Evolutionary conservation across 2,329 filamentous ascomycete genomes (phyloP), one percentile per base, ranked within the genome.

Genomic region (Aureobasidium mangrovei): DNA sequence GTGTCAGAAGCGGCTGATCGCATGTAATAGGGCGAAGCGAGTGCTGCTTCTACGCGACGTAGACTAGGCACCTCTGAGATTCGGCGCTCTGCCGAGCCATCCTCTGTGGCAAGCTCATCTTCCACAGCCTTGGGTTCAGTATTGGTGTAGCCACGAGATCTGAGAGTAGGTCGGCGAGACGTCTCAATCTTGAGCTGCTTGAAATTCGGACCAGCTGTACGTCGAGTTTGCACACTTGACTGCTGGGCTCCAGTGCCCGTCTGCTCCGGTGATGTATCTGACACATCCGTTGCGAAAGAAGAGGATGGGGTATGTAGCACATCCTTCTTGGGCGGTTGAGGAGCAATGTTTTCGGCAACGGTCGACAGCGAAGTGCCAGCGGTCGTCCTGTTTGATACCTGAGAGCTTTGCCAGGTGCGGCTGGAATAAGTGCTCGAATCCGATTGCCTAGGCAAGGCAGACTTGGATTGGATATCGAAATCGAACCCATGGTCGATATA

Each of bases 141-240:
- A 32, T 55, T 42, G n/a, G 27, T 54, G 12, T 29, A 52, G 18
- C 48, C 48, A 2, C 52, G 42, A 5, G 52, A 46, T 26, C 52
- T 31, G 18, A 51, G 41, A 4, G 40, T 41, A 5, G 68, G 69
- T 48, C 67, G 71, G 46, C 70, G 60, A 8, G 69, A 72, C 8
- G 90, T 96, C 68, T 96, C 88, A 54, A 97, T 96, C 71, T 90
- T 95, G 48, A 97, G 74, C 63, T 91, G 86, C 66, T 87, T 91
- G 10, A 80, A 74, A 62, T 88, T 88, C 62, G 88, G 84, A 6
- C 86, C 87, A 3, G 91, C 95, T 32, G 95, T 72, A 58, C 91
- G 81, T 57, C 91, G 80, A 61, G 79, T 88, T 52, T 88, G 63
- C 12, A 43, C 41, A 3, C 27, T 41, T 2, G 29, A 33, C 29